A percentile compares a stretch with the other conserved stretches of the same genome.
Evolutionary conservation across 2,329 filamentous ascomycete genomes (phyloP).

Genomic region (Lachnellula subtilissima): DNA sequence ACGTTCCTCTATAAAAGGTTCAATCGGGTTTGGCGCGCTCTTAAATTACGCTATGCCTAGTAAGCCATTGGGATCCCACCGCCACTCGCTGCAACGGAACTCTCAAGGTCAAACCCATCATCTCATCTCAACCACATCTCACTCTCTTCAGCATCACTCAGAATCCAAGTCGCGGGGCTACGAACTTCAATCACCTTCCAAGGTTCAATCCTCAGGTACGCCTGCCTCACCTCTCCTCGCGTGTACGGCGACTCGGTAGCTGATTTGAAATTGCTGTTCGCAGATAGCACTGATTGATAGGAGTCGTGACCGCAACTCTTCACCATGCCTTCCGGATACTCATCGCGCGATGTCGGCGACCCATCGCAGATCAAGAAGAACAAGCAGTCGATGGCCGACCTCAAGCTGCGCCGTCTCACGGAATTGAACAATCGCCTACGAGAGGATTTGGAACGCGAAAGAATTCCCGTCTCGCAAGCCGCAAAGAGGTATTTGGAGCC

Average conservation of each 20-base stretch:
- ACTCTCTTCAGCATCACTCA: neutral
- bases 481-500: constrained; percentile 66
- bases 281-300: constrained; percentile 2
- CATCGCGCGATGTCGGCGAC: constrained; percentile 62
- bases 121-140: neutral
- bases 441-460: constrained; percentile 90
- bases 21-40: neutral
- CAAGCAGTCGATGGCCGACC: constrained; percentile 98
- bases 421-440: constrained; percentile 94
- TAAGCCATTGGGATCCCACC: constrained; percentile 1
- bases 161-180: neutral
- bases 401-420: constrained; percentile 92
- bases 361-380: constrained; percentile 76
- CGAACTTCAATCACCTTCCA: neutral
- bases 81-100: neutral
- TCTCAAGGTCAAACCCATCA: neutral
- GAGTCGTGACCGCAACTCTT: constrained; percentile 7
- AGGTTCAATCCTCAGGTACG: neutral
- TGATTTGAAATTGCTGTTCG: constrained; percentile 1
- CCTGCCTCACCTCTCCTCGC: neutral
- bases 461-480: constrained; percentile 93
- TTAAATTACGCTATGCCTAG: neutral
- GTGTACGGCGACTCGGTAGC: neutral
- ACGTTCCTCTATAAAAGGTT: neutral
- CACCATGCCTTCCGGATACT: constrained; percentile 59